Conservation (phyloP, 371 early-diverging fungal species). For the Mortierella sp. region DNA sequence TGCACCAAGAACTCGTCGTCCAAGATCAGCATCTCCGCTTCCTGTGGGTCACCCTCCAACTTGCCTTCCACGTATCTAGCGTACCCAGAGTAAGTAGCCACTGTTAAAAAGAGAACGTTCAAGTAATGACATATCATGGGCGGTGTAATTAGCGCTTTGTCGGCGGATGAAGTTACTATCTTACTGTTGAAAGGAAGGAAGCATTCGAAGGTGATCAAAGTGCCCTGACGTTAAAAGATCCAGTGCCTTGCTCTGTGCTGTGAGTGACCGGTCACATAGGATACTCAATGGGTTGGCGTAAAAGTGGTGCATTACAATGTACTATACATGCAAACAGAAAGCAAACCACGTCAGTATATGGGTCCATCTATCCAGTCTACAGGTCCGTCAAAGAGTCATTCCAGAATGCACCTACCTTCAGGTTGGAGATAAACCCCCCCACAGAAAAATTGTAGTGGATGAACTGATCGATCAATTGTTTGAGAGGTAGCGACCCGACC, state of each 20-base stretch:
- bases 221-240: constrained; percentile 63
- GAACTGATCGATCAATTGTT: constrained; percentile 83
- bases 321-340: constrained; percentile 61
- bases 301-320: constrained; percentile 88
- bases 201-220: constrained; percentile 79
- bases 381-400: not conserved
- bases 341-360: not conserved
- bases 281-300: constrained; percentile 90
- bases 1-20: constrained; percentile 68
- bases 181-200: constrained; percentile 76
- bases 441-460: constrained; percentile 85
- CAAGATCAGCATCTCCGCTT: constrained; percentile 65
- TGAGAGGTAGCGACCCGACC: constrained; percentile 79
- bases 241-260: constrained; percentile 53
- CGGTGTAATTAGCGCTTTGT: not conserved
- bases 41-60: constrained; percentile 60
- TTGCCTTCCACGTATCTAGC: constrained; percentile 64
- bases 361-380: not conserved
- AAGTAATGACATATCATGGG: not conserved
- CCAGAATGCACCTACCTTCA: constrained; percentile 67
- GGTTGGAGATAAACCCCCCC: constrained; percentile 73
- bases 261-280: constrained; percentile 60
- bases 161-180: not conserved
- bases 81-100: not conserved
- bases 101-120: not conserved